phyloP scores from a whole-genome alignment of 768 basidiomycete species.

The Macrolepiota dolichaula region DNA sequence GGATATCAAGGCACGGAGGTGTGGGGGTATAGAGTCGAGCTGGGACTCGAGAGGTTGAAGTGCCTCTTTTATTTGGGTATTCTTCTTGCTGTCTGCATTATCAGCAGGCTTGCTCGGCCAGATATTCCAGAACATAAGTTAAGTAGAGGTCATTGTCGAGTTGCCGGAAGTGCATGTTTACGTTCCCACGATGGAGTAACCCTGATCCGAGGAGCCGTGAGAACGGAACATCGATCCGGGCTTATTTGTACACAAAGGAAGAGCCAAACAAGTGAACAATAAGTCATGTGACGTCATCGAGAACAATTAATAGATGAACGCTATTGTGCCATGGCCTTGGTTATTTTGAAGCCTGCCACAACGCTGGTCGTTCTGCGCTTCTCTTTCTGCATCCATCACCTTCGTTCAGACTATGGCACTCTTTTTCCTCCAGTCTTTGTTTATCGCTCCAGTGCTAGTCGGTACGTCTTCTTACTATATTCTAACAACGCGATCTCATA shows the following conservation, averaged over 20 bases:
- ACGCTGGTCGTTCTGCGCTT: not conserved
- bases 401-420: constrained; percentile 9
- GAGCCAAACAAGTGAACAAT: not conserved
- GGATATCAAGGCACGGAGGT: constrained; percentile 27
- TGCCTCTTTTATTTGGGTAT: not conserved
- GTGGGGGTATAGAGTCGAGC: constrained; percentile 25
- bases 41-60: constrained; percentile 13
- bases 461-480: not conserved
- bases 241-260: not conserved
- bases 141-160: not conserved
- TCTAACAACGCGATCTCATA: constrained; percentile 17
- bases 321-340: not conserved
- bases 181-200: not conserved
- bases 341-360: constrained; percentile 1
- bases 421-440: constrained; percentile 3
- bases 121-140: constrained; percentile 10
- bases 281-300: not conserved
- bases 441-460: constrained; percentile 7
- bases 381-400: constrained; percentile 5
- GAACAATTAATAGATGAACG: not conserved
- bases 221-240: not conserved
- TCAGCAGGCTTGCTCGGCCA: not conserved
- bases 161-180: not conserved
- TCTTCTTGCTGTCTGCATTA: not conserved
- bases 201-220: not conserved